Evolutionary conservation across 2,329 filamentous ascomycete species (phyloP), one percentile per base, ranked within the genome.

Genomic region (Cercospora sojina): DNA sequence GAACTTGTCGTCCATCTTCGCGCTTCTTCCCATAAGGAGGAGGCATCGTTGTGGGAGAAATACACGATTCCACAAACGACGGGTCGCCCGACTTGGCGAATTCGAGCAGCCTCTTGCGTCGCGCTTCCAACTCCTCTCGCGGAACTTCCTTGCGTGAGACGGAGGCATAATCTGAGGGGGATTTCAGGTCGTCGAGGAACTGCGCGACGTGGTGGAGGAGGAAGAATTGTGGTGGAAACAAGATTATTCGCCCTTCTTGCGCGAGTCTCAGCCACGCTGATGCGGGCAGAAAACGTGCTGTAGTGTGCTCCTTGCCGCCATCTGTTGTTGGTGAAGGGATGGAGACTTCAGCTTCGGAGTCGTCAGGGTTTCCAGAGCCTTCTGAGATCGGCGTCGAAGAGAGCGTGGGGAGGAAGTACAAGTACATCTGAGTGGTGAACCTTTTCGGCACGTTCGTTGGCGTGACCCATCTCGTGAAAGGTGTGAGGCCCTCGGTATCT

Each of bases 371-470:
- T 70, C 62, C 64, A 12, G 64, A 64, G 7, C 70, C 67, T 38
- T 74, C 29, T 64, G 65, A 60, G n/a, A 74, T 10, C 5, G 73
- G 73, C 70, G 82, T 76, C 71, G 81, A 70, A 56, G 79, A 58
- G 29, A 73, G 64, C 1, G 75, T 73, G 0, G 93, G 93, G 2
- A 97, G 84, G 78, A 96, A 89, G 79, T 97, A 97, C 10, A 98
- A 78, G 79, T 98, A 99, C 94, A 98, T 98, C 77, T 97, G 93
- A 0, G 94, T 97, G 0, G 91, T 92, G 80, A 96, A 99, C 55
- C 95, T 86, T 73, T 89, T 92, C 0, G 88, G 86, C 1, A 90
- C 81, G 68, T 86, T 87, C 0, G 83, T 79, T 0, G 94, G 94
- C 2, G 95, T 98, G 64, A 98, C 85, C 95, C 95, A 98, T 62